A percentile compares a stretch with the other conserved stretches of the same genome.
Evolutionary conservation across 1,284 basidiomycete species (phyloP).

Genomic region (Rhodotorula sp.): DNA sequence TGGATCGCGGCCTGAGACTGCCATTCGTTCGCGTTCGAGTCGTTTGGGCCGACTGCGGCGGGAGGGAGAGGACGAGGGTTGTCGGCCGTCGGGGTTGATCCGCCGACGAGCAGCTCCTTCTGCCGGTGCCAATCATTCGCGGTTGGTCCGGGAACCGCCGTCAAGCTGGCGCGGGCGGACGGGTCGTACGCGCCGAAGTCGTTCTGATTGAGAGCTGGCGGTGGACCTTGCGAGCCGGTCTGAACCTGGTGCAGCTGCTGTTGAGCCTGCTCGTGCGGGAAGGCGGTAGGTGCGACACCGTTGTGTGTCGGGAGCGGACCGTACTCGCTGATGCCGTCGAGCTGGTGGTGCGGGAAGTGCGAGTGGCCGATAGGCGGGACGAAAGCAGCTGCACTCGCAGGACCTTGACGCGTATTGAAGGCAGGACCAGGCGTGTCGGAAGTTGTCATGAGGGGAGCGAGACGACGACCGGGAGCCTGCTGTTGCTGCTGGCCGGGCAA

Average conservation of each 20-base stretch:
- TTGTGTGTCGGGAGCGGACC: not conserved
- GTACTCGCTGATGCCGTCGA: constrained; percentile 18
- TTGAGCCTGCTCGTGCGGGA: not conserved
- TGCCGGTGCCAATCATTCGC: constrained; percentile 30
- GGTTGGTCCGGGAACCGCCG: constrained; percentile 22
- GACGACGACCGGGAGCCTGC: constrained; percentile 13
- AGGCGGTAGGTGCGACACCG: not conserved
- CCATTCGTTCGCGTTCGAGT: not conserved
- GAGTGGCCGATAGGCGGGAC: constrained; percentile 57
- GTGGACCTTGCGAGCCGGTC: not conserved
- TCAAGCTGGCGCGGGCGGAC: constrained; percentile 5
- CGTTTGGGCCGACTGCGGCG: not conserved
- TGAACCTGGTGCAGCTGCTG: constrained; percentile 1
- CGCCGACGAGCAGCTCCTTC: constrained; percentile 32
- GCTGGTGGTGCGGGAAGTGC: constrained; percentile 25
- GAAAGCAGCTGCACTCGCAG: constrained; percentile 55
- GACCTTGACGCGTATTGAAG: constrained; percentile 42
- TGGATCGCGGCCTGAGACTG: not conserved
- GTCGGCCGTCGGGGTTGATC: not conserved
- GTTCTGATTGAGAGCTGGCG: not conserved
- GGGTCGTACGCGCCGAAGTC: not conserved
- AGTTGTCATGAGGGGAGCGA: constrained; percentile 33
- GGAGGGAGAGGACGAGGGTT: constrained; percentile 1
- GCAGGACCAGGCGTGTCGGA: constrained; percentile 15
- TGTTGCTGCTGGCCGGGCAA: not conserved